phyloP scores from a whole-genome alignment of 2,329 filamentous ascomycete genomes.

The Aaosphaeria arxii region DNA sequence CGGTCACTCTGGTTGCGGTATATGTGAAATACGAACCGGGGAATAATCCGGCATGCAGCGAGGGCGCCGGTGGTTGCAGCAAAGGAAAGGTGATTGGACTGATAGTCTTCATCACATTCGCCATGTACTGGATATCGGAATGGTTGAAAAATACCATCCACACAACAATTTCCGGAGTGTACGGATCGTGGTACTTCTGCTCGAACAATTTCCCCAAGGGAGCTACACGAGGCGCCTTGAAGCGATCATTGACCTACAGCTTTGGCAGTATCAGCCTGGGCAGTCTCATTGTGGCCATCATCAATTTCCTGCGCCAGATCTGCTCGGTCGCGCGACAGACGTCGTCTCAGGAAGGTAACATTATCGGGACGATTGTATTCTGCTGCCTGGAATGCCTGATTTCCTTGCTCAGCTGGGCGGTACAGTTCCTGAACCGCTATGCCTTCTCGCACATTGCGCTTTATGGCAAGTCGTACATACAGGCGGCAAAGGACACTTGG shows the following conservation, averaged over 20 bases:
- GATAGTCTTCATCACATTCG: constrained; percentile 83
- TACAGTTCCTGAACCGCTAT: constrained; percentile 87
- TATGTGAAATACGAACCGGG: constrained; percentile 80
- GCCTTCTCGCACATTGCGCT: constrained; percentile 91
- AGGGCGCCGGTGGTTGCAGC: constrained; percentile 62
- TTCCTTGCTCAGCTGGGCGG: constrained; percentile 75
- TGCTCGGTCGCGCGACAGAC: constrained; percentile 74
- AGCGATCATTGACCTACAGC: constrained; percentile 80
- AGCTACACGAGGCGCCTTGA: constrained; percentile 79
- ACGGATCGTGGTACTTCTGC: constrained; percentile 91
- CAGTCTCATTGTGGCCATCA: constrained; percentile 79
- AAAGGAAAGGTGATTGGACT: constrained; percentile 77
- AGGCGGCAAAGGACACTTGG: constrained; percentile 87
- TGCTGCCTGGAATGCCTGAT: constrained; percentile 78
- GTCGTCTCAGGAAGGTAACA: constrained; percentile 64
- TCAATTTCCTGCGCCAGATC: constrained; percentile 79
- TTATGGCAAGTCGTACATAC: constrained; percentile 85
- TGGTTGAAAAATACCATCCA: constrained; percentile 94
- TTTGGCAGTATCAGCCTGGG: constrained; percentile 90
- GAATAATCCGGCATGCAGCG: constrained; percentile 54
- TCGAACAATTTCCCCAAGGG: constrained; percentile 66
- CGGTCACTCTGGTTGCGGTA: constrained; percentile 79
- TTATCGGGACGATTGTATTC: constrained; percentile 64
- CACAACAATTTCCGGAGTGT: constrained; percentile 81
- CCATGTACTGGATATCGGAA: constrained; percentile 91